Evolutionary conservation across 2,329 filamentous ascomycete genomes (phyloP), one percentile per base, ranked within the genome.

Genomic region (Cadophora gregata): DNA sequence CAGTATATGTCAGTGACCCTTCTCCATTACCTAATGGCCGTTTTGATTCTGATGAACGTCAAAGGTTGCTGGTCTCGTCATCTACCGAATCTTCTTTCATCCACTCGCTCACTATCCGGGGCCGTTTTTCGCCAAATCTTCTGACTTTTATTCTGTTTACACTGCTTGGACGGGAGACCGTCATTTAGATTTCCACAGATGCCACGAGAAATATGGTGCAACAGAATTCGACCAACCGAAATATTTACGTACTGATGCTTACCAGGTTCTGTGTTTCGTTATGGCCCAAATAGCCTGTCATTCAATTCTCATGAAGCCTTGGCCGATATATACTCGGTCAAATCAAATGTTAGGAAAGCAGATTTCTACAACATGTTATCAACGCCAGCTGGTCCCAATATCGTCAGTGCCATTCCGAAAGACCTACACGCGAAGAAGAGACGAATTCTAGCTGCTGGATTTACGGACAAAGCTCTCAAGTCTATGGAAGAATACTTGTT

Each of bases 381-480:
- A 21, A 8, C n/a, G 6, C 1, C 92, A 14, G 29, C 27, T n/a
- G 31, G 29, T 12, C 42, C 92, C 58, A 92, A 93, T 77, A 87
- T 86, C 68, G 80, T 96, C 62, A 91, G 88, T 2, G 86, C 94
- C 1, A 88, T 90, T 59, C 87, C 91, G 76, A 90, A 89, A 79
- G 79, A 83, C 0, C 78, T 87, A 50, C 90, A 92, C 73, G 88
- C 88, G 21, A 86, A 89, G 65, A 92, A 92, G 82, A 82, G 89
- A 50, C 84, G 66, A 53, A 48, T 67, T 2, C 80, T 92, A 48
- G 87, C 87, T 27, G 88, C 90, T 70, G 89, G 87, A 53, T 92
- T 92, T 77, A 67, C 70, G 6, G 70, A 70, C 1, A 63, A 50
- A 10, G 64, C 65, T 10, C 27, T 71, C 8, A 67, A 63, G 45